Evolutionary conservation across 345 rosid species (phyloP), one percentile per base, ranked within the genome.

Genomic region (Populus euphratica): DNA sequence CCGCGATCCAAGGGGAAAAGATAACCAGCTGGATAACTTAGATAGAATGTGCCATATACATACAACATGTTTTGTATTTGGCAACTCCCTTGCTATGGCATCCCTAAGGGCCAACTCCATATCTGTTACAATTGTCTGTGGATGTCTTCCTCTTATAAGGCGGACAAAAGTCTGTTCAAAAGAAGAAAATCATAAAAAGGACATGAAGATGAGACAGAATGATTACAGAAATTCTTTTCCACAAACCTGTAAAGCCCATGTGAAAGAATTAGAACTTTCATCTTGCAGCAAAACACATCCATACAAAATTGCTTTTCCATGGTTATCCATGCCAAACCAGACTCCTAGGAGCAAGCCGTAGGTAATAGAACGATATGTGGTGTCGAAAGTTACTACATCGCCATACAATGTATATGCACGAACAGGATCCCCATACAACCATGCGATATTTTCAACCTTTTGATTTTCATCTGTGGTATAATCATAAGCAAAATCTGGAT

Each of bases 211-310:
- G 69, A 69, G 65, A 82, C 76, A 80, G 81, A 81, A 29, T 63
- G 78, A 73, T 78, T 68, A 87, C 74, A 83, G 77, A 39, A 69
- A 83, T 81, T 33, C 83, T 76, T 13, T 72, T 78, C 79, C 84
- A 88, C 94, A 72, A 90, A 94, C 98, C 98, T 94, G 98, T 83
- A 93, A 82, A 76, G 98, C 99, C 97, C 99, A 95, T 49, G 89
- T 36, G 43, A 91, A 92, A n/a, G 99, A 90, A 73, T 78, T 77
- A 39, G 80, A 82, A 71, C 79, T 91, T 81, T 93, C 98, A 79
- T 91, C 99, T 78, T 91, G 98, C 77, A 95, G 88, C 86, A 95
- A 86, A 59, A 81, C 90, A 84, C 94, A 95, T 35, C 97, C 98
- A 74, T 93, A 86, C 75, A 92, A 82, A 81, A 95, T 72, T 4